Conservation (phyloP, 768 basidiomycete species). For the Hypholoma sublateritium region DNA sequence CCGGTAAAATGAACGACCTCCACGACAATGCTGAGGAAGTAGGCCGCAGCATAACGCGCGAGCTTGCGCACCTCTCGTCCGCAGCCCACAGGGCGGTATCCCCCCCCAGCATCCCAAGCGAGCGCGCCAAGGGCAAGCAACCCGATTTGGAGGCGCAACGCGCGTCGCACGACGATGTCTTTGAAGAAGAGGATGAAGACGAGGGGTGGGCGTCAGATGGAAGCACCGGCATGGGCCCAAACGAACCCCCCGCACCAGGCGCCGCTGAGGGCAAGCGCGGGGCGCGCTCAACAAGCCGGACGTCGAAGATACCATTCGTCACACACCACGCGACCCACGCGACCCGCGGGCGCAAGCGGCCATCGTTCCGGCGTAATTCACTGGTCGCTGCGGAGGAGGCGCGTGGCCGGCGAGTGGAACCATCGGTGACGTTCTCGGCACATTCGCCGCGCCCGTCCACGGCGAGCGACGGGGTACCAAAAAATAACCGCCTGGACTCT, state of each 20-base stretch:
- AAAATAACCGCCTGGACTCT: constrained; percentile 32
- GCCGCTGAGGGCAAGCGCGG: neutral
- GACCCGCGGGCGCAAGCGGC: constrained; percentile 4
- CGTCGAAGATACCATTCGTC: neutral
- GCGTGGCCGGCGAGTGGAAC: constrained; percentile 1
- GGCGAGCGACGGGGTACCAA: constrained; percentile 7
- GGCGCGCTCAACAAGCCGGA: constrained; percentile 8
- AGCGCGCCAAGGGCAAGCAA: constrained; percentile 10
- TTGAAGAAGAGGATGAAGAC: constrained; percentile 40
- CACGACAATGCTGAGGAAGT: constrained; percentile 21
- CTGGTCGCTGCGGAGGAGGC: constrained; percentile 4
- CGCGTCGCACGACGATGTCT: constrained; percentile 2
- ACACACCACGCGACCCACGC: neutral
- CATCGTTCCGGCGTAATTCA: neutral
- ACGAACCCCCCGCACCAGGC: neutral
- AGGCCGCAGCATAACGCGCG: constrained; percentile 22
- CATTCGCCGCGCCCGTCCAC: neutral
- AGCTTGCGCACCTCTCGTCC: constrained; percentile 22
- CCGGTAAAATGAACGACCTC: constrained; percentile 19
- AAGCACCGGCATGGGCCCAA: neutral
- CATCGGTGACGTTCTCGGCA: constrained; percentile 16
- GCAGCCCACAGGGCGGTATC: constrained; percentile 13
- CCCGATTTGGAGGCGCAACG: constrained; percentile 2
- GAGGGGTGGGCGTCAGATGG: constrained; percentile 64
- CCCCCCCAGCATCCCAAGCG: neutral